These are phyloP conservation scores for Ophiostoma piceae DNA, from an alignment of 2,329 filamentous ascomycete genomes.

Conservation along the genomic window DNA sequence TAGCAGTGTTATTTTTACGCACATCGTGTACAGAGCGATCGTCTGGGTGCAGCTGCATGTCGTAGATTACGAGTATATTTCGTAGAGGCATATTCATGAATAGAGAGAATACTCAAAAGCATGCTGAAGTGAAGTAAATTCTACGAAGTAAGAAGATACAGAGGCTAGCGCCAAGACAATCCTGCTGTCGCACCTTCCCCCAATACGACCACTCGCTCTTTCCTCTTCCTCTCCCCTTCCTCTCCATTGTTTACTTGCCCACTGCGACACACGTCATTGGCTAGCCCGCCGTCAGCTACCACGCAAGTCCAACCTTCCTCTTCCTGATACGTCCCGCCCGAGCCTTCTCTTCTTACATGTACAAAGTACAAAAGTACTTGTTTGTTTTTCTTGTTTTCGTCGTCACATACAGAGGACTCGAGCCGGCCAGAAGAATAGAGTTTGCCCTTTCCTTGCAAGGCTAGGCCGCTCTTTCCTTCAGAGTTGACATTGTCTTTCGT, in stretches of 20 bases:
- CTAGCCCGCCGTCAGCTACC: background rate
- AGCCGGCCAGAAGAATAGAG: background rate
- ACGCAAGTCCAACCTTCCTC: background rate
- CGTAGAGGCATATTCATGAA: no score
- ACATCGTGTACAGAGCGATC: background rate
- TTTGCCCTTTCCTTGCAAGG: constrained; percentile 1
- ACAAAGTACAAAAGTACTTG: constrained; percentile 15
- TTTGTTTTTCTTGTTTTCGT: constrained; percentile 17
- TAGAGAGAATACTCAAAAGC: no score
- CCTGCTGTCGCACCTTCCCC: constrained; percentile 6
- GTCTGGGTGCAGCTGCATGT: background rate
- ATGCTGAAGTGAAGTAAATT: no score
- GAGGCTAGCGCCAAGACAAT: constrained; percentile 4
- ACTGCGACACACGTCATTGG: constrained; percentile 25
- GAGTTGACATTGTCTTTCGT: background rate
- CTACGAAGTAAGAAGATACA: no score
- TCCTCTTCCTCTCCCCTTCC: background rate
- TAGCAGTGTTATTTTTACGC: background rate
- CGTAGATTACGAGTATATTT: constrained; percentile 2
- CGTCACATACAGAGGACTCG: background rate
- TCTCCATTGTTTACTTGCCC: constrained; percentile 27
- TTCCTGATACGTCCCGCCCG: constrained; percentile 9
- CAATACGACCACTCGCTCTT: background rate
- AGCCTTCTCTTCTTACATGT: background rate
- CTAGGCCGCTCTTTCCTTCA: constrained; percentile 16